Base-by-base conservation (phyloP, 345 rosid species). In the Eucalyptus polybractea region DNA sequence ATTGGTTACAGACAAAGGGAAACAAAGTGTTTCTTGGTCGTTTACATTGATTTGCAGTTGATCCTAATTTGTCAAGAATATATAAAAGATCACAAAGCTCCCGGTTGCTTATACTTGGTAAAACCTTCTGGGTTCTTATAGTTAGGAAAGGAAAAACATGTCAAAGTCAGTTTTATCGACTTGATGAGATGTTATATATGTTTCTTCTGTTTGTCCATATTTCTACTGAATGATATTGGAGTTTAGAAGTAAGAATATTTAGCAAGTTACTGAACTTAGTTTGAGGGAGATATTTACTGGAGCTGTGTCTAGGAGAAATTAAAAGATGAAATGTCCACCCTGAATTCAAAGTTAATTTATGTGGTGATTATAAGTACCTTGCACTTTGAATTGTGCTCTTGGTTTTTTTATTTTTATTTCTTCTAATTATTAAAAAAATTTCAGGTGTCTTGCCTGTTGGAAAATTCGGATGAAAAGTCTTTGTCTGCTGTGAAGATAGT, bases 381-480 rank as follows among this genome's bases (percentile, higher is more conserved):
- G 22, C 62, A 17, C 37, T 21, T 56, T 50, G 25, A 50, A 37
- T 29, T 56, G 45, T 7, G 10, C 49, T 87, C 13, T 54, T 54
- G 4, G 27, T 13, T 50, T 27, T 31, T 37, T 7, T 6, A 45
- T 45, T 25, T 40, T 8, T 53, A n/a, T 50, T 87, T 29, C 47
- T 40, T 47, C 45, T 86, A 27, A 89, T 89, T 45, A 87, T 88
- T 88, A 80, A 45, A 44, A n/a, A n/a, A n/a, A n/a, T 33, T 33
- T 80, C 93, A 97, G 99, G 95, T 97, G 89, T 90, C 93, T 76
- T 90, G 87, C 93, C 95, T 97, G 89, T 88, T 97, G 93, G 98
- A 93, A 91, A 91, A 93, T 91, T 87, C 89, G 25, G 90, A 90
- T 87, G 94, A 91, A 54, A 89, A 87, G 33, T 92, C 93, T 86